Percentiles rank a stretch among this genome's conserved stretches.
Conservation (phyloP, 768 basidiomycete genomes). For the Rhizopogon roseolus region DNA sequence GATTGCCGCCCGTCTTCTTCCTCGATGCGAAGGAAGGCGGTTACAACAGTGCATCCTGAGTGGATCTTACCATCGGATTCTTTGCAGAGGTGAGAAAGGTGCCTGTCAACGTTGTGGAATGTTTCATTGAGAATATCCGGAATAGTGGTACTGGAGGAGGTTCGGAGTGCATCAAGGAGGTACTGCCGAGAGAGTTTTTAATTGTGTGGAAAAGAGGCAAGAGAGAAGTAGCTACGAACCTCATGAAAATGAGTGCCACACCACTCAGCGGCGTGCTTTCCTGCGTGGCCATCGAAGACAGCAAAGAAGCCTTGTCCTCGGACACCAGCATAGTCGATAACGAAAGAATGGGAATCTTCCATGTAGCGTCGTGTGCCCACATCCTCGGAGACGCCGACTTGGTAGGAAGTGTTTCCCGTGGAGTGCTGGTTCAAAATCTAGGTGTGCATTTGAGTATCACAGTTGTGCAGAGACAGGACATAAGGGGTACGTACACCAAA, state of each 20-base stretch:
- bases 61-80: constrained; percentile 90
- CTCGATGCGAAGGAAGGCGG: constrained; percentile 91
- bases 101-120: constrained; percentile 87
- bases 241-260: constrained; percentile 96
- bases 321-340: constrained; percentile 88
- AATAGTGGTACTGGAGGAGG: constrained; percentile 52
- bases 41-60: constrained; percentile 95
- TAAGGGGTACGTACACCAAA: constrained; percentile 53
- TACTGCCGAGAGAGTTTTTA: constrained; percentile 31
- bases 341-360: constrained; percentile 97
- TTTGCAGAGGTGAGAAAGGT: constrained; percentile 79
- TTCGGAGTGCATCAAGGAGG: constrained; percentile 66
- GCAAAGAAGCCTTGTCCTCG: constrained; percentile 98
- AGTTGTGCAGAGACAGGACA: neutral
- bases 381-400: constrained; percentile 71
- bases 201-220: constrained; percentile 1
- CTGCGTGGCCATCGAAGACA: constrained; percentile 97
- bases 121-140: constrained; percentile 91
- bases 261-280: constrained; percentile 99
- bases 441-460: neutral
- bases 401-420: constrained; percentile 55
- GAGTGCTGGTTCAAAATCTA: constrained; percentile 58
- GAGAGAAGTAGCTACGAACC: constrained; percentile 32
- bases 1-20: constrained; percentile 70
- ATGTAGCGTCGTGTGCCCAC: constrained; percentile 88